Evolutionary conservation across 2,329 filamentous ascomycete species (phyloP), one percentile per base, ranked within the genome.

Genomic region (Kalmusia sp.): DNA sequence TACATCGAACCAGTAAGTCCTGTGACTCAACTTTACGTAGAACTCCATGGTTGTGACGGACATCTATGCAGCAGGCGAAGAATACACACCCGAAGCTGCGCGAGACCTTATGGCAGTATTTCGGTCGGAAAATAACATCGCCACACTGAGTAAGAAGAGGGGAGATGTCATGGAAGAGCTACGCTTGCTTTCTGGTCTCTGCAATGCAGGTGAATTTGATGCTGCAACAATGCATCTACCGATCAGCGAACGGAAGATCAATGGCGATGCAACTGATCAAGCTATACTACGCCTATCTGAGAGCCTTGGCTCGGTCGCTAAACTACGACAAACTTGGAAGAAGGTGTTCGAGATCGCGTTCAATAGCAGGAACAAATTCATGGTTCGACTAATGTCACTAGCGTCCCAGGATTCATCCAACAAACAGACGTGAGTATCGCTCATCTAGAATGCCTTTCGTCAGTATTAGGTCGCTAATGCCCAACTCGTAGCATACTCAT

Each of bases 351-450:
- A 72, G 45, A 69, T 76, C 24, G 84, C 87, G 0, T 93, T 93
- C 72, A 92, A 92, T 76, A 91, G 87, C 75, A 91, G 91, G 78
- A 92, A 92, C 76, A 93, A 93, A 73, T 92, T 87, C 68, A 92
- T 92, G 85, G 83, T 92, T 49, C 81, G 85, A 28, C 82, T 87
- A 0, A 83, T 88, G 43, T 78, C 78, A 9, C 68, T 66, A 60
- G 62, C 51, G 54, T 60, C 52, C 57, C 68, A 60, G 63, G 67
- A 75, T 25, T 67, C 62, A 40, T 63, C 59, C 4, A 52, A 55
- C 30, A 65, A 64, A 38, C 63, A 63, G 14, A 63, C 64, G 59
- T 65, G 55, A 49, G 62, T 61, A 24, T 25, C 15, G 0, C 17
- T 6, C 9, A 1, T 15, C 7, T 27, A 7, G 7, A 19, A n/a